phyloP scores from a whole-genome alignment of 129 eudicot species.

The Flaveria bidentis region DNA sequence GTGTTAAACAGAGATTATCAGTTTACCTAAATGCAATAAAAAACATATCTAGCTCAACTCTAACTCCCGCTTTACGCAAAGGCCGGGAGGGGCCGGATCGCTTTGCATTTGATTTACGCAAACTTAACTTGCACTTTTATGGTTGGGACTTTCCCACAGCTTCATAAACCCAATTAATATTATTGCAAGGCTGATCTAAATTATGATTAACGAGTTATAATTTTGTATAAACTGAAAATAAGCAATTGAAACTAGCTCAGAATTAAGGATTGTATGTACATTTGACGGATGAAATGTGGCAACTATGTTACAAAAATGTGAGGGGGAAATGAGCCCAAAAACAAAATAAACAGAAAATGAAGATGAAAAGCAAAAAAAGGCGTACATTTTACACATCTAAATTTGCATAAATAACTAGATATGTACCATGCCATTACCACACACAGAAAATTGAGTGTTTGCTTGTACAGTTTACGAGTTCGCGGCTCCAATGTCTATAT shows the following conservation, averaged over 20 bases:
- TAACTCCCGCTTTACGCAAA: no score
- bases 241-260: neutral
- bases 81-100: no score
- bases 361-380: slow-evolving; percentile 12
- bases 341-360: slow-evolving; percentile 4
- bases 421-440: slow-evolving; percentile 42
- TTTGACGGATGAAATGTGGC: slow-evolving; percentile 32
- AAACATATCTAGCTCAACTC: no score
- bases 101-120: no score
- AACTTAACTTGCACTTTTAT: no score
- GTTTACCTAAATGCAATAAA: no score
- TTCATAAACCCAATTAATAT: no score
- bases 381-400: slow-evolving; percentile 45
- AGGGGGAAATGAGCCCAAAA: slow-evolving; percentile 22
- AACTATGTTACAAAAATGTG: slow-evolving; percentile 46
- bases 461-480: slow-evolving; percentile 14
- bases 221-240: neutral
- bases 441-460: slow-evolving; percentile 25
- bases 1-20: no score
- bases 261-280: slow-evolving; percentile 36
- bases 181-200: neutral
- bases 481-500: slow-evolving; percentile 30
- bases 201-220: neutral
- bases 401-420: slow-evolving; percentile 32
- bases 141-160: no score